Evolutionary conservation across 2,329 filamentous ascomycete species (phyloP), one percentile per base, ranked within the genome.

Genomic region (Pestalotiopsis sp.): DNA sequence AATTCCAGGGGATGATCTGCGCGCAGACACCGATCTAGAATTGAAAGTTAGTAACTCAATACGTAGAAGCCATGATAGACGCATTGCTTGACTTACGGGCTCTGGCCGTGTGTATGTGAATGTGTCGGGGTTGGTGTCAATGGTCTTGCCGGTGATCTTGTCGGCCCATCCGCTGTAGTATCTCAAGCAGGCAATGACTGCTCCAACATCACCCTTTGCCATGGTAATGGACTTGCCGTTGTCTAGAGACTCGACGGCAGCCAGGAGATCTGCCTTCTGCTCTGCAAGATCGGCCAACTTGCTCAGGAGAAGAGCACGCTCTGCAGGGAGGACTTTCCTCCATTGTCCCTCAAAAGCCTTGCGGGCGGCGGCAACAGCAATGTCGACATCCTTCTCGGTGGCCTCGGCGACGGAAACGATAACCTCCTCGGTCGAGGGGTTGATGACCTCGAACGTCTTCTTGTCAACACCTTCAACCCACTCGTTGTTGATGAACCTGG

Each of bases 121-220:
- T 81, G 91, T 93, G 73, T 93, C 91, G 69, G 89, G 87, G 76
- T 87, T 84, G 74, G 93, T 92, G 76, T 97, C 93, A 73, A 96
- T 90, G 68, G 94, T 93, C 86, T 95, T 94, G 81, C 94, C 94
- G 81, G 91, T 87, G 73, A 96, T 91, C 90, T 97, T 97, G 86
- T 97, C 94, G 76, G 94, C 93, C 91, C 92, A 97, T 71, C 94
- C 94, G 77, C 88, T 94, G 79, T 95, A 96, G 85, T 95, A 98
- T 81, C 94, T 90, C 77, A 98, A 82, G 83, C 88, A 91, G 77
- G 86, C 90, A 72, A 89, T 85, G 69, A 91, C 90, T 74, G 89
- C 87, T 67, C 80, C 83, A 57, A 97, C 86, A 78, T 97, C 94
- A 49, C 90, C 92, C 78, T 90, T 92, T 71, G 93, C 91, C 87